Evolutionary conservation across 1,284 basidiomycete species (phyloP), one percentile per base, ranked within the genome.

Genomic region (Ceratobasidium sp.): DNA sequence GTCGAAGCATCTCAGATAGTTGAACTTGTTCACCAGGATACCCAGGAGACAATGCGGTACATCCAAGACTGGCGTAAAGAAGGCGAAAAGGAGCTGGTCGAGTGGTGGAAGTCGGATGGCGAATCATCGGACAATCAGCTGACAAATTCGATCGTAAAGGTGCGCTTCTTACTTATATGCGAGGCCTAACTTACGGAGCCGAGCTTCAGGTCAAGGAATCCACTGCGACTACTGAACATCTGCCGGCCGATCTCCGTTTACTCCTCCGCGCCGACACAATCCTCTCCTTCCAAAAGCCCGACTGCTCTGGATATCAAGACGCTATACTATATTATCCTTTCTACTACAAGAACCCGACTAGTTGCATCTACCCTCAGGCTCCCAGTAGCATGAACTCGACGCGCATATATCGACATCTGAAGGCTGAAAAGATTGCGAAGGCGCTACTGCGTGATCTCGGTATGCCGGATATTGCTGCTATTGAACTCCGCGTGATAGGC

Each of bases 221-320:
- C 31, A 39, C 31, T 3, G 7, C 31, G 2, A 20, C 31, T 10
- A 60, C 58, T 60, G 31, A 33, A 20, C 20, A 35, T 2, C 58
- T 60, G 33, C 17, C 31, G 4, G 33, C 33, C 1, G 35, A 39
- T 20, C 35, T 60, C 2, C 58, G 45, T 7, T 20, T 71, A 5
- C 68, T 71, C 23, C 68, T 71, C 7, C 68, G 68, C 20, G 68
- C 68, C 15, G 68, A 71, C 45, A 60, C 54, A 10, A 33, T 71
- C 20, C 60, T 71, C 28, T 42, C 51, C 2, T 17, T 20, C 31
- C 26, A 47, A 5, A 1, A 35, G 6, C 35, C 39, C 20, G 37
- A 28, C 13, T 13, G 35, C 28, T 54, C n/a, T 2, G 26, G 35
- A 28, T n/a, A n/a, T 20, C 53, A 60, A 33, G 39, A 28, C 37